phyloP scores from a whole-genome alignment of 805 yeast genomes.

The Barnettozyma californica region DNA sequence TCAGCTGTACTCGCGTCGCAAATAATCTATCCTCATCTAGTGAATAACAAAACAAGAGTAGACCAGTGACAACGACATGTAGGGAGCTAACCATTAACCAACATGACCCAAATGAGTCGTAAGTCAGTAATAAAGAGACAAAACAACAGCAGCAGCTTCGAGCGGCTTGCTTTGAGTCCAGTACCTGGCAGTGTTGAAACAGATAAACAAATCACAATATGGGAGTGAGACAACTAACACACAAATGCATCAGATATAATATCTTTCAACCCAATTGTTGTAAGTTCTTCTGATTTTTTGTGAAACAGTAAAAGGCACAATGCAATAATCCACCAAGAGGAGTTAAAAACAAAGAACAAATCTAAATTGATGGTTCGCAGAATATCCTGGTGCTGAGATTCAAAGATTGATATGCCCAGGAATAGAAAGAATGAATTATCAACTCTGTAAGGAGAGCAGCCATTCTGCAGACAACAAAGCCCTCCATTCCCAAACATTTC shows the following conservation, averaged over 20 bases:
- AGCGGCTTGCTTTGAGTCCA: neutral
- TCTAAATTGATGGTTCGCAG: neutral
- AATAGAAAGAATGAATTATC: neutral
- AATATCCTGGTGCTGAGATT: neutral
- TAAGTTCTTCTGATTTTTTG: slow-evolving; percentile 7
- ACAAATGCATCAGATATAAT: neutral
- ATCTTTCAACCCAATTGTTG: neutral
- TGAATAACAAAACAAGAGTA: neutral
- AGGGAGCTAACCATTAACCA: neutral
- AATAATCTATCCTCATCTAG: too few relatives aligned
- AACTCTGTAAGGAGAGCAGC: neutral
- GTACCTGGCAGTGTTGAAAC: slow-evolving; percentile 3
- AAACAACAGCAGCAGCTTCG: neutral
- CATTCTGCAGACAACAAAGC: neutral
- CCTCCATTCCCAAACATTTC: neutral
- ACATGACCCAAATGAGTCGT: neutral
- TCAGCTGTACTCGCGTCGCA: neutral
- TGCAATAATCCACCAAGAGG: neutral
- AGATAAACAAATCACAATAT: neutral
- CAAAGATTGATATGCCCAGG: neutral
- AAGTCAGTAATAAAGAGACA: neutral
- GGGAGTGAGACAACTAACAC: neutral
- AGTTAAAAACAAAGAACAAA: neutral
- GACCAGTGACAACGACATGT: neutral
- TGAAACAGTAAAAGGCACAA: slow-evolving; percentile 2